Conservation (phyloP, 2,329 filamentous ascomycete species). For the Elsinoe perseae region DNA sequence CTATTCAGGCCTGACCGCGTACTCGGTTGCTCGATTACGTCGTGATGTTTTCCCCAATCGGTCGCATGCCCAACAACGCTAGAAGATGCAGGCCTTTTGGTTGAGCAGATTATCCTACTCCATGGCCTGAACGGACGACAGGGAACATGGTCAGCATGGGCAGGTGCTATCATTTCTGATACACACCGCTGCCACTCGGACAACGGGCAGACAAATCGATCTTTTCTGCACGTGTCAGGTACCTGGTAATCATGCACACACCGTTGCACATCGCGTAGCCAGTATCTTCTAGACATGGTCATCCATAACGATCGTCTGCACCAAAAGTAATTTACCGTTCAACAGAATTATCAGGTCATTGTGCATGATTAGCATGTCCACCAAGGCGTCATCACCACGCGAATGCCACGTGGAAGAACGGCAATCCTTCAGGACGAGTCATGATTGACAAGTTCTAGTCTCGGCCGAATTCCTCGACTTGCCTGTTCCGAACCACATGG, state of each 20-base stretch:
- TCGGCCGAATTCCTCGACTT: neutral
- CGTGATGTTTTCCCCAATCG: neutral
- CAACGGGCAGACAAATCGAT: neutral
- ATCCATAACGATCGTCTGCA: neutral
- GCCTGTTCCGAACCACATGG: neutral
- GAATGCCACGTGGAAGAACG: slow-evolving; percentile 6
- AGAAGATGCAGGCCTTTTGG: neutral
- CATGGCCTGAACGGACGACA: neutral
- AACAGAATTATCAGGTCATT: neutral
- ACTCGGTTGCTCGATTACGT: neutral
- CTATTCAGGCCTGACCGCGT: neutral
- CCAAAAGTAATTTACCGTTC: neutral
- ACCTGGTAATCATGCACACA: neutral
- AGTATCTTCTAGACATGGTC: neutral
- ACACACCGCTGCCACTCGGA: neutral
- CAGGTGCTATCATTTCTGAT: neutral
- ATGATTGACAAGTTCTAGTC: neutral
- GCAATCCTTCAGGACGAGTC: neutral
- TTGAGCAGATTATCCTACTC: neutral
- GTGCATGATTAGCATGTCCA: neutral
- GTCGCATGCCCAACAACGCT: neutral
- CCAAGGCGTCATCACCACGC: slow-evolving; percentile 13
- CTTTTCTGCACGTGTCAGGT: neutral
- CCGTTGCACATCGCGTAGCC: neutral
- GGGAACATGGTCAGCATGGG: neutral